Percentiles rank a stretch among this genome's conserved stretches.
These are phyloP conservation scores for Cercospora sp. DNA, from an alignment of 2,329 filamentous ascomycete genomes.

Conservation along the genomic window DNA sequence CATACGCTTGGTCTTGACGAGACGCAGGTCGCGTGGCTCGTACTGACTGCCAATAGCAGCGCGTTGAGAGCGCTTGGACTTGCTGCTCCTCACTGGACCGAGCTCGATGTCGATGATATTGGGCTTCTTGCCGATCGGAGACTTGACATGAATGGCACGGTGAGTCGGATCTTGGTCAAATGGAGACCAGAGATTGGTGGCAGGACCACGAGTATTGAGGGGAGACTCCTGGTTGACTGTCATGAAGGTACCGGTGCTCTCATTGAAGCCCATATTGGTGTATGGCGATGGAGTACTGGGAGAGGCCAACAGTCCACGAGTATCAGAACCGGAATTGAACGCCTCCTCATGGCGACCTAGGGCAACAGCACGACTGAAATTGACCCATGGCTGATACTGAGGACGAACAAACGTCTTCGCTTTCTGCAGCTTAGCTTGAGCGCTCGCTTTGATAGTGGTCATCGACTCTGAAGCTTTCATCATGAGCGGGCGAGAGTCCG, in stretches of 20 bases:
- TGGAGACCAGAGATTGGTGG: conserved; percentile 18
- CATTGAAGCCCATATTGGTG: conserved; percentile 20
- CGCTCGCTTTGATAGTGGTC: conserved; percentile 2
- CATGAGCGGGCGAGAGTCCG: conserved; percentile 11
- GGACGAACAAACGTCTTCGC: conserved; percentile 13
- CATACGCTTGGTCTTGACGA: conserved; percentile 19
- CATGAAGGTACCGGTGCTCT: conserved; percentile 22
- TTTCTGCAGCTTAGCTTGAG: conserved; percentile 15
- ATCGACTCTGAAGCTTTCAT: conserved; percentile 13
- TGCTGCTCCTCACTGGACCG: conserved; percentile 11
- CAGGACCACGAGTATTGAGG: conserved; percentile 10
- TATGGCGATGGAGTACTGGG: conserved; percentile 5
- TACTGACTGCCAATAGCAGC: conserved; percentile 19
- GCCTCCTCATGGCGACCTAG: conserved; percentile 12
- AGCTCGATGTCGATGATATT: conserved; percentile 14
- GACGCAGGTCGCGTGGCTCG: conserved; percentile 20
- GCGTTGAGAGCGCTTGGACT: conserved; percentile 13
- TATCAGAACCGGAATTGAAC: conserved; percentile 18
- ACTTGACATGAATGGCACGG: conserved; percentile 11
- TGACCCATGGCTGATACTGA: conserved; percentile 14
- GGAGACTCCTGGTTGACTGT: conserved; percentile 19
- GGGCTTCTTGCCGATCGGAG: conserved; percentile 5
- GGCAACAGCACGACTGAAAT: conserved; percentile 10
- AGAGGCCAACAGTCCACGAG: conserved; percentile 10
- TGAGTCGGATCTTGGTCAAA: conserved; percentile 12